phyloP scores from a whole-genome alignment of 805 yeast species.

The Starmerella lactis-condensi region DNA sequence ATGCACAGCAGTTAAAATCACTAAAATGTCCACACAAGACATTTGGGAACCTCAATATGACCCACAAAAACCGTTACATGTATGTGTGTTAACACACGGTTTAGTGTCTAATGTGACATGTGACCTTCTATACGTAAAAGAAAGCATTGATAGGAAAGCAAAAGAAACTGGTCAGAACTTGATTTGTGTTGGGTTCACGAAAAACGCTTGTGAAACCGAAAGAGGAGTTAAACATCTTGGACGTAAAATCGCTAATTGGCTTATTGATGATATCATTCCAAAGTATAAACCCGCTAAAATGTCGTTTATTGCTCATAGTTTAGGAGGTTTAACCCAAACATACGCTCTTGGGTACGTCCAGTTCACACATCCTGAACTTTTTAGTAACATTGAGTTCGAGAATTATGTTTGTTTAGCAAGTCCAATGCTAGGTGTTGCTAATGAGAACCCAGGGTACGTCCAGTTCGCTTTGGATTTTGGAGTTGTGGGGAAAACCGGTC shows the following conservation, averaged over 20 bases:
- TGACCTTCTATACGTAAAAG: slow-evolving; percentile 77
- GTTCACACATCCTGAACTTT: slow-evolving; percentile 46
- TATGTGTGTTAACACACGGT: slow-evolving; percentile 80
- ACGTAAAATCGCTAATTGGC: slow-evolving; percentile 53
- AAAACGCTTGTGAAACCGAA: slow-evolving; percentile 75
- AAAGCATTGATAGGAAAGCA: slow-evolving; percentile 43
- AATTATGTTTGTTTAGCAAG: slow-evolving; percentile 73
- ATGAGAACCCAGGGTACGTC: slow-evolving; percentile 74
- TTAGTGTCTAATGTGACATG: slow-evolving; percentile 77
- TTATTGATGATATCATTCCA: slow-evolving; percentile 37
- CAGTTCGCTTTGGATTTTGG: slow-evolving; percentile 75
- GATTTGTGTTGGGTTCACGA: slow-evolving; percentile 64
- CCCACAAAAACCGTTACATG: slow-evolving; percentile 45
- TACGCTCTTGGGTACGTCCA: slow-evolving; percentile 72
- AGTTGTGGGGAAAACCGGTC: slow-evolving; percentile 79
- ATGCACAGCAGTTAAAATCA: slow-evolving; percentile 43
- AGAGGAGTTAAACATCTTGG: slow-evolving; percentile 77
- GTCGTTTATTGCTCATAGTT: slow-evolving; percentile 81
- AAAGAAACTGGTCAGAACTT: slow-evolving; percentile 36
- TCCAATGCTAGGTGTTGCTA: slow-evolving; percentile 72
- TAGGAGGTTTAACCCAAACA: slow-evolving; percentile 84
- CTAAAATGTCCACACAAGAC: too few relatives aligned
- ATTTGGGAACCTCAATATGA: too few relatives aligned
- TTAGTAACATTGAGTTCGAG: slow-evolving; percentile 45
- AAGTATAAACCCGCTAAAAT: slow-evolving; percentile 35